These are phyloP conservation scores for Ceratobasidium sp. DNA, from an alignment of 1,284 basidiomycete species.

Conservation along the genomic window DNA sequence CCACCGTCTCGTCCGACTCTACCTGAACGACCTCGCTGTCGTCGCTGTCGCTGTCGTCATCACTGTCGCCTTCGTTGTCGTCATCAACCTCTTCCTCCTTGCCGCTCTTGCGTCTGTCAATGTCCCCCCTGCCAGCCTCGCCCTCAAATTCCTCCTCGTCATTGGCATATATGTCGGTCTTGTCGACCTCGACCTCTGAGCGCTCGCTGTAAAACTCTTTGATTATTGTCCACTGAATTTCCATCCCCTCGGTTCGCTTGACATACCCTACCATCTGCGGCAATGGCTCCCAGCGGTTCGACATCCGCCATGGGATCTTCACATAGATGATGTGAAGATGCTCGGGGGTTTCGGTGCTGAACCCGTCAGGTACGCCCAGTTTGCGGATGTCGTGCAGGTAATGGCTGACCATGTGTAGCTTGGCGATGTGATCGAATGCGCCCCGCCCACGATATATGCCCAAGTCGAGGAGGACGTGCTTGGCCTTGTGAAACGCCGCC, in stretches of 20 bases:
- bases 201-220: slow-evolving; percentile 16
- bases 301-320: neutral
- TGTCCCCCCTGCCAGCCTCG: neutral
- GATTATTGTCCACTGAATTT: neutral
- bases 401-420: slow-evolving; percentile 23
- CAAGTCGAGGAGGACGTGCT: neutral
- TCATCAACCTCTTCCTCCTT: neutral
- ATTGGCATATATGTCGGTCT: neutral
- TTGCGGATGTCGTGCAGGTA: slow-evolving; percentile 7
- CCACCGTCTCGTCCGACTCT: neutral
- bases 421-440: neutral
- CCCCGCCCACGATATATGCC: neutral
- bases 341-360: slow-evolving; percentile 22
- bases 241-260: slow-evolving; percentile 5
- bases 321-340: slow-evolving; percentile 25
- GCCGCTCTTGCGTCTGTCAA: too few species aligned
- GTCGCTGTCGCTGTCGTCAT: too few species aligned
- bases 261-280: slow-evolving; percentile 20
- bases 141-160: neutral
- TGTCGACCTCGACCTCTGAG: neutral
- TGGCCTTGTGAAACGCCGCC: neutral
- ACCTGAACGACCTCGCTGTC: neutral
- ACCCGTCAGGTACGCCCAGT: slow-evolving; percentile 16
- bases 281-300: neutral
- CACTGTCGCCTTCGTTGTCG: neutral